Conservation (phyloP, 441 rosid species). For the Cnidoscolus chayamansa region DNA sequence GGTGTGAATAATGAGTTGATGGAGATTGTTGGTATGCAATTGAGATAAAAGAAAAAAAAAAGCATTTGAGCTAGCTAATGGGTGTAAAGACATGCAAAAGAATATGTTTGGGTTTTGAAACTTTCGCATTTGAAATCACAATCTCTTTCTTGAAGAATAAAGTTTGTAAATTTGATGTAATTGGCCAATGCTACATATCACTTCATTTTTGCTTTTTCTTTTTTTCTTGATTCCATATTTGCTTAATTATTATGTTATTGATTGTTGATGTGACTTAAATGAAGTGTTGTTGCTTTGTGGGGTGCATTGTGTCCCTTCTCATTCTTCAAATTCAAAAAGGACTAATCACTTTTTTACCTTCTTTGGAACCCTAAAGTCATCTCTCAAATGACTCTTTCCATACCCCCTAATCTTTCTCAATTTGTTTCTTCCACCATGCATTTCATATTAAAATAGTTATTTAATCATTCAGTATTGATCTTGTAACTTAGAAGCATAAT, state of each 20-base stretch:
- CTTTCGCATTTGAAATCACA: slow-evolving; percentile 11
- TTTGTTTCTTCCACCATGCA: no score
- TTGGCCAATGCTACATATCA: slow-evolving; percentile 13
- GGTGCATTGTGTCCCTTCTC: neutral
- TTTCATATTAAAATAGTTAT: no score
- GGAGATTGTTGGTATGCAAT: slow-evolving; percentile 11
- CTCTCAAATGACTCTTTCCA: no score
- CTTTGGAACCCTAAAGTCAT: neutral
- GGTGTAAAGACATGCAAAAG: slow-evolving; percentile 12
- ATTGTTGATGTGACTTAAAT: slow-evolving; percentile 3
- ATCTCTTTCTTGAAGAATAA: neutral
- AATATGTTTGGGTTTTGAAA: slow-evolving; percentile 10
- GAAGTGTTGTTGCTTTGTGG: neutral
- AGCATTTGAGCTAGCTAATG: neutral
- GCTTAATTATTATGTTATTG: neutral
- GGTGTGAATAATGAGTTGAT: slow-evolving; percentile 7
- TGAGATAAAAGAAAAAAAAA: neutral
- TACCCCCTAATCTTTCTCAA: no score
- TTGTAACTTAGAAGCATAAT: no score
- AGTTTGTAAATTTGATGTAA: neutral
- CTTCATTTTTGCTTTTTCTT: neutral
- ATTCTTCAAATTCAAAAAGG: slow-evolving; percentile 11
- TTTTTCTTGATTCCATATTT: slow-evolving; percentile 4
- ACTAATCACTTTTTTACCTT: neutral
- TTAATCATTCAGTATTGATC: no score